A percentile compares a stretch with the other conserved stretches of the same genome.
Evolutionary conservation across 495 filamentous ascomycete genomes (phyloP).

Genomic region (Bryoglossum gracile): DNA sequence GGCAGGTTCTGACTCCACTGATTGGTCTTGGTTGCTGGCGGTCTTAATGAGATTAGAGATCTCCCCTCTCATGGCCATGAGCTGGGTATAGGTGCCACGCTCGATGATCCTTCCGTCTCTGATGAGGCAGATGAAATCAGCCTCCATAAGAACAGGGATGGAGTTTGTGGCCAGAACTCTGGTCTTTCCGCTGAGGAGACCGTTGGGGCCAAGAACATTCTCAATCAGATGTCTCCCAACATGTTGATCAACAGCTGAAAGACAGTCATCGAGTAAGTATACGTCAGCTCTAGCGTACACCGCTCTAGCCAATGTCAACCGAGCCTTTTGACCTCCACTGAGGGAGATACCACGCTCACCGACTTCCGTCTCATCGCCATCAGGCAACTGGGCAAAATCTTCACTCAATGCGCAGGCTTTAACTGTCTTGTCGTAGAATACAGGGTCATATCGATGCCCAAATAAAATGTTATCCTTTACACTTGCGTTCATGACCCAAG

Average conservation of each 20-base stretch:
- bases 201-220: slow-evolving; percentile 78
- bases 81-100: slow-evolving; percentile 78
- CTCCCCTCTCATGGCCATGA: slow-evolving; percentile 89
- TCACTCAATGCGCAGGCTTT: slow-evolving; percentile 89
- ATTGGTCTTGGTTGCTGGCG: slow-evolving; percentile 54
- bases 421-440: slow-evolving; percentile 90
- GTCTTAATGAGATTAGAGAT: slow-evolving; percentile 81
- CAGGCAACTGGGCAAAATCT: slow-evolving; percentile 87
- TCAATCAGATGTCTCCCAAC: slow-evolving; percentile 93
- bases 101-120: slow-evolving; percentile 80
- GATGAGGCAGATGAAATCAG: slow-evolving; percentile 77
- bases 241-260: slow-evolving; percentile 96
- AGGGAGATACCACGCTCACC: slow-evolving; percentile 96
- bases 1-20: slow-evolving; percentile 40
- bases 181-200: slow-evolving; percentile 79
- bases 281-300: slow-evolving; percentile 98
- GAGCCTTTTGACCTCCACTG: slow-evolving; percentile 93
- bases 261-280: slow-evolving; percentile 87
- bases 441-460: slow-evolving; percentile 88
- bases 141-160: slow-evolving; percentile 82
- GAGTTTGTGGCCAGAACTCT: slow-evolving; percentile 94
- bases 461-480: slow-evolving; percentile 97
- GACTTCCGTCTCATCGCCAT: slow-evolving; percentile 94
- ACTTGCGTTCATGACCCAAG: slow-evolving; percentile 98
- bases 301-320: slow-evolving; percentile 88